Evolutionary conservation across 116 monocot genomes (phyloP).

Genomic region (Cymodocea nodosa): DNA sequence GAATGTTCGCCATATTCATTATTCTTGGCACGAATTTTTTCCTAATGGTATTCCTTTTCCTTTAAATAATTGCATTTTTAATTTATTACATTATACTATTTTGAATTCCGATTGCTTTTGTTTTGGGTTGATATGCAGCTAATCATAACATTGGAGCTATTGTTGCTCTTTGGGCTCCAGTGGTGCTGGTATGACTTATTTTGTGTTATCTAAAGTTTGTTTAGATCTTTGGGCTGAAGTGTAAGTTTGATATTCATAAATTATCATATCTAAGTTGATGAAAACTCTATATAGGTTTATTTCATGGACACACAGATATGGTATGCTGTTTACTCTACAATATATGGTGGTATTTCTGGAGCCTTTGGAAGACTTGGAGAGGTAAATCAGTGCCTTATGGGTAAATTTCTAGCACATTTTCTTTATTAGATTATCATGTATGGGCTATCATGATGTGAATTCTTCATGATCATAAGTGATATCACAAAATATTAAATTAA

Average conservation of each 20-base stretch:
- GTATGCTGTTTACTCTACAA: constrained; percentile 69
- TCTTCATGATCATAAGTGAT: too few species aligned
- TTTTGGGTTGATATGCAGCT: constrained; percentile 34
- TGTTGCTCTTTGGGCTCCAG: constrained; percentile 79
- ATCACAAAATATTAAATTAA: too few species aligned
- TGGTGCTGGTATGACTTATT: constrained; percentile 53
- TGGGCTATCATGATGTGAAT: background rate
- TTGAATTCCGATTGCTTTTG: background rate
- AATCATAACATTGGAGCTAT: constrained; percentile 64
- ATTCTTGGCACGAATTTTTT: constrained; percentile 93
- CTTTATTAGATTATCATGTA: background rate
- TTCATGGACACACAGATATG: constrained; percentile 82
- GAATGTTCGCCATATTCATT: constrained; percentile 62
- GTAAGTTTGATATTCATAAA: background rate
- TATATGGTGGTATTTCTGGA: constrained; percentile 64
- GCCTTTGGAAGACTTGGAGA: constrained; percentile 74
- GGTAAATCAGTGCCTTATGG: constrained; percentile 18
- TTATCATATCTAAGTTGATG: background rate
- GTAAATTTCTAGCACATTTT: background rate
- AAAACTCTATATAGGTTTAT: constrained; percentile 35
- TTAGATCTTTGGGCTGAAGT: background rate
- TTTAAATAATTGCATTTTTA: background rate
- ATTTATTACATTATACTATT: background rate
- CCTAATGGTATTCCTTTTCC: constrained; percentile 53
- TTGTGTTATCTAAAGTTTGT: background rate